Conservation (phyloP, 1,139 yeast species). For the Blastobotrys petasosporus region DNA sequence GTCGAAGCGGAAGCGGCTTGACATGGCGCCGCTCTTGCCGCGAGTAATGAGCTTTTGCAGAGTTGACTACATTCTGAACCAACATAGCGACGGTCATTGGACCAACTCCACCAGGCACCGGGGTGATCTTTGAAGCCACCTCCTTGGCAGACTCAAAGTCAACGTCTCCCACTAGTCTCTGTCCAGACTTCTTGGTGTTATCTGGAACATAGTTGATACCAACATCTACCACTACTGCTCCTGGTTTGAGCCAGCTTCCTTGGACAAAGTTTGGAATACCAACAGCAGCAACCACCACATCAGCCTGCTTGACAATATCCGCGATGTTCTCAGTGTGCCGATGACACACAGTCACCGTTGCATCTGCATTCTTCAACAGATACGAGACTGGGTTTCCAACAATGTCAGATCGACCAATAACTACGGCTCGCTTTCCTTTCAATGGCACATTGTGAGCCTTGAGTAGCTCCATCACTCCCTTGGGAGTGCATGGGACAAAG, state of each 20-base stretch:
- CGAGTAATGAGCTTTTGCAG: conserved; percentile 54
- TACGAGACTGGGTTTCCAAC: conserved; percentile 93
- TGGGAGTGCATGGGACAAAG: conserved; percentile 94
- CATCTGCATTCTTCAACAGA: conserved; percentile 69
- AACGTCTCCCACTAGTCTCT: conserved; percentile 89
- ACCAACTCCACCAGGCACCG: conserved; percentile 99
- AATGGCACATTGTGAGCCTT: conserved; percentile 55
- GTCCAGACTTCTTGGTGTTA: conserved; percentile 70
- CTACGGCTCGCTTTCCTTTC: conserved; percentile 84
- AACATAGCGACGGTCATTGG: conserved; percentile 99
- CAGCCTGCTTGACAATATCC: conserved; percentile 62
- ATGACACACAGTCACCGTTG: conserved; percentile 84
- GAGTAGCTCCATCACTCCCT: conserved; percentile 81
- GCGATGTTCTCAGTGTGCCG: conserved; percentile 64
- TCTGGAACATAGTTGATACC: conserved; percentile 91
- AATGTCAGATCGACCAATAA: conserved; percentile 91
- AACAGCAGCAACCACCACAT: conserved; percentile 86
- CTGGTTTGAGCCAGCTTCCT: conserved; percentile 84
- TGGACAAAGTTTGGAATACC: conserved; percentile 79
- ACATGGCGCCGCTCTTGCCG: conserved; percentile 31
- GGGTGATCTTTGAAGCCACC: conserved; percentile 75
- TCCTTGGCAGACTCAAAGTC: conserved; percentile 64
- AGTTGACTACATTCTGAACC: conserved; percentile 74
- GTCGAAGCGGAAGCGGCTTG: conserved; percentile 57
- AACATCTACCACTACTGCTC: conserved; percentile 87